Evolutionary conservation across 176 grass and related monocot species (phyloP).

Genomic region (Musa troglodytarum): DNA sequence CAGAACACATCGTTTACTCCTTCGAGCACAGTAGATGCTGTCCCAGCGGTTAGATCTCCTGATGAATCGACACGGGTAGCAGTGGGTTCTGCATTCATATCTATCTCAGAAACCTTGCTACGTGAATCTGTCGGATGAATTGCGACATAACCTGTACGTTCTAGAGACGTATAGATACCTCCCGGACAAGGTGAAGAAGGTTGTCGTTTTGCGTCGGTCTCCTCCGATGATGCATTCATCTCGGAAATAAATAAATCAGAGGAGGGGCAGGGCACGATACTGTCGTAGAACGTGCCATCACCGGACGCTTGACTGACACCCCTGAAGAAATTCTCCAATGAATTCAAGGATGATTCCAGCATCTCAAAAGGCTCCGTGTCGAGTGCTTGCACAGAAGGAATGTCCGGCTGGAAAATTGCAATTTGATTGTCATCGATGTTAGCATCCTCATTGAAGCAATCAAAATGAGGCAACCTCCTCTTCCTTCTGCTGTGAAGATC

Average conservation of each 20-base stretch:
- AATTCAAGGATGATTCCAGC: conserved; percentile 82
- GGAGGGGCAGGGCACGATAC: conserved; percentile 25
- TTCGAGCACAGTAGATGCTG: conserved; percentile 13
- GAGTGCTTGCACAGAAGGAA: conserved; percentile 14
- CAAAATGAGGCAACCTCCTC: conserved; percentile 38
- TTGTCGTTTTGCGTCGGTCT: conserved; percentile 39
- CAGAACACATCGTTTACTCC: conserved; percentile 81
- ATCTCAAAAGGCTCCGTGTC: conserved; percentile 69
- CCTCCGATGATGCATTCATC: conserved; percentile 44
- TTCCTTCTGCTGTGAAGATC: conserved; percentile 54
- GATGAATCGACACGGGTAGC: conserved; percentile 44
- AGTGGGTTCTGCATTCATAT: conserved; percentile 79
- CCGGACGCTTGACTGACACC: conserved; percentile 46
- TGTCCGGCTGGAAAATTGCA: conserved; percentile 21
- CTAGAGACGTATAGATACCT: conserved; percentile 36
- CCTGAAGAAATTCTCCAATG: conserved; percentile 68
- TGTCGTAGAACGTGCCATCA: conserved; percentile 47
- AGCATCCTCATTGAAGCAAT: conserved; percentile 37
- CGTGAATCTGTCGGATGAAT: conserved; percentile 28
- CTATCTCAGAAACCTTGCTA: conserved; percentile 61
- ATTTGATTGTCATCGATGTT: conserved; percentile 29
- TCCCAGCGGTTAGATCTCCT: conserved; percentile 31
- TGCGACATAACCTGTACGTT: conserved; percentile 41
- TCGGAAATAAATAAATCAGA: conserved; percentile 51
- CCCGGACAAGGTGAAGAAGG: conserved; percentile 39